These are phyloP conservation scores for Cyathus striatus DNA, from an alignment of 768 basidiomycete species.

Conservation along the genomic window DNA sequence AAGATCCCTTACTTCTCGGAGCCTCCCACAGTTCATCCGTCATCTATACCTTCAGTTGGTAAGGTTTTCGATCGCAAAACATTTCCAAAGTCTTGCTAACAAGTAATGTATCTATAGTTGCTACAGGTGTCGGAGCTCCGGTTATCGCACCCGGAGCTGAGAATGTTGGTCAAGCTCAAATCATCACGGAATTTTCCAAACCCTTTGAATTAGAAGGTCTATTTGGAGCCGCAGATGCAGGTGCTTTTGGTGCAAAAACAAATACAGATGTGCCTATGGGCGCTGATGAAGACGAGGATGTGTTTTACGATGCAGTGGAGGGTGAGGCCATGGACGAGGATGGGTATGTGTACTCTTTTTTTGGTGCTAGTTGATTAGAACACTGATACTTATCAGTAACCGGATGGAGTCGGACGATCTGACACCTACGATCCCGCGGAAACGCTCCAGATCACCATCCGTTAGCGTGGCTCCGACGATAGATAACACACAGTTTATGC, in stretches of 20 bases:
- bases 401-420: slow-evolving; percentile 32
- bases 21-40: slow-evolving; percentile 77
- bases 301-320: slow-evolving; percentile 38
- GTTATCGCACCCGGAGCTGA: slow-evolving; percentile 69
- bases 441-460: slow-evolving; percentile 35
- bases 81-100: too few species aligned
- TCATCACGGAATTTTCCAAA: slow-evolving; percentile 62
- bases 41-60: slow-evolving; percentile 56
- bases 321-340: slow-evolving; percentile 36
- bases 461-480: slow-evolving; percentile 6
- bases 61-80: slow-evolving; percentile 5
- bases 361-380: too few species aligned
- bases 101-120: too few species aligned
- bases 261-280: slow-evolving; percentile 38
- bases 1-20: slow-evolving; percentile 87
- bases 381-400: too few species aligned
- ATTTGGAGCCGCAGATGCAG: slow-evolving; percentile 76
- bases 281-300: slow-evolving; percentile 36
- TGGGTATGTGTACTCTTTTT: slow-evolving; percentile 22
- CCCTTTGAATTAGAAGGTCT: slow-evolving; percentile 80
- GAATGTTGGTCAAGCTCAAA: slow-evolving; percentile 75
- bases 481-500: slow-evolving; percentile 18
- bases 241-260: slow-evolving; percentile 55
- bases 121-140: slow-evolving; percentile 18
- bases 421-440: slow-evolving; percentile 25